Base-by-base conservation (phyloP, 805 yeast species). In the Zygotorulaspora sp. region DNA sequence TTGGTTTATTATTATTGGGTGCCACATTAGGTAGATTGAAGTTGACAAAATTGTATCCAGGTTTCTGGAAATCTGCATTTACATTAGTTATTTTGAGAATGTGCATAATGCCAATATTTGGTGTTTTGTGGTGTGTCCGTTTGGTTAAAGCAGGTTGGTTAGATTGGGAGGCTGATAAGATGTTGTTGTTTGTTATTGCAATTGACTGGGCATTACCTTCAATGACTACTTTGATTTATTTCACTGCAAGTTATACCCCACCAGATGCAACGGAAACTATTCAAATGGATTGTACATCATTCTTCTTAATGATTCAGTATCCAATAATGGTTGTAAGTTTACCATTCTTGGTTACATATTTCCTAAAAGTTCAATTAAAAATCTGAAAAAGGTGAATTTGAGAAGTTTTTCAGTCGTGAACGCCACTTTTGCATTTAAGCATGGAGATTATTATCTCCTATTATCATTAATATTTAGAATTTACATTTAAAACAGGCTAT, bases 201-300 rank as follows among this genome's bases (percentile, higher is more conserved):
- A 68, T 89, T 26, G 77, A 78, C 28, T 83, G 83, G 63, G 88
- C 88, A 0, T 66, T 88, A 20, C 97, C 98, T 0, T 81, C 87
- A 33, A 95, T 96, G 35, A 92, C 97, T 0, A 75, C 92, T 0
- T 72, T 88, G 50, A 80, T 90, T 30, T 92, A 89, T 58, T 68
- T 90, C 40, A 88, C 97, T 1, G 92, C 96, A 3, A 78, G 85
- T 56, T 83, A 78, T 61, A 79, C 89, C 1, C 92, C 90, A n/a
- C 77, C 78, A 2, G 69, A 65, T 14, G 63, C 63, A 8, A 39
- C 38, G n/a, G 67, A 64, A 6, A 67, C 69, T 31, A 41, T 57
- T 5, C 74, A 88, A 59, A 79, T 90, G 80, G 95, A 90, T 57
- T 83, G 94, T 57, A 69, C 87, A 35, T 92, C 96, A 0, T 68